Percentiles rank a stretch among this genome's conserved stretches.
phyloP scores from a whole-genome alignment of 768 basidiomycete genomes.

The Tulasnella sp. region DNA sequence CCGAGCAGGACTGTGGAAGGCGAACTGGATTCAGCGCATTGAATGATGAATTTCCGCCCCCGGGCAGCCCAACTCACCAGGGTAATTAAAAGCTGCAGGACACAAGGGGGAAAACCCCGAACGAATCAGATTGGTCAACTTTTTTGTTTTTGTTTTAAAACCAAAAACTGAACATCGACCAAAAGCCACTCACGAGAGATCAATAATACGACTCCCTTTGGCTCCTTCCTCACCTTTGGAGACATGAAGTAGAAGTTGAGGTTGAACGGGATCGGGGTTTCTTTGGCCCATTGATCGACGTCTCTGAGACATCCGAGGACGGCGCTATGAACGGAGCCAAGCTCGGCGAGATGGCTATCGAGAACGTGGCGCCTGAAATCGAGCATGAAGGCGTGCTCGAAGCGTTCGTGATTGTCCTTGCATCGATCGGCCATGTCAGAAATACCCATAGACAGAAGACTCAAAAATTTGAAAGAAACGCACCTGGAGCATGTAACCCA shows the following conservation, averaged over 20 bases:
- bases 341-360: slow-evolving; percentile 6
- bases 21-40: no score
- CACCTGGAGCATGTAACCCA: slow-evolving; percentile 30
- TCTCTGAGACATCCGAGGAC: slow-evolving; percentile 2
- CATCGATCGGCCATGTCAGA: background rate
- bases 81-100: slow-evolving; percentile 10
- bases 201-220: slow-evolving; percentile 6
- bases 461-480: background rate
- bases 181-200: slow-evolving; percentile 4
- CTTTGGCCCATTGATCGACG: slow-evolving; percentile 6
- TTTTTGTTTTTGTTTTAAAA: background rate
- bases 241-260: slow-evolving; percentile 1
- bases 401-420: slow-evolving; percentile 7
- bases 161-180: background rate
- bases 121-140: background rate
- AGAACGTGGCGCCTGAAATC: background rate
- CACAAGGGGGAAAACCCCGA: background rate
- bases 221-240: slow-evolving; percentile 7
- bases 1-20: no score
- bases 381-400: slow-evolving; percentile 10
- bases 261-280: background rate
- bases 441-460: no score
- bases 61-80: background rate
- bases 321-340: background rate
- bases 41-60: no score